phyloP scores from a whole-genome alignment of 768 basidiomycete species.

The Boletus eberwhitei region DNA sequence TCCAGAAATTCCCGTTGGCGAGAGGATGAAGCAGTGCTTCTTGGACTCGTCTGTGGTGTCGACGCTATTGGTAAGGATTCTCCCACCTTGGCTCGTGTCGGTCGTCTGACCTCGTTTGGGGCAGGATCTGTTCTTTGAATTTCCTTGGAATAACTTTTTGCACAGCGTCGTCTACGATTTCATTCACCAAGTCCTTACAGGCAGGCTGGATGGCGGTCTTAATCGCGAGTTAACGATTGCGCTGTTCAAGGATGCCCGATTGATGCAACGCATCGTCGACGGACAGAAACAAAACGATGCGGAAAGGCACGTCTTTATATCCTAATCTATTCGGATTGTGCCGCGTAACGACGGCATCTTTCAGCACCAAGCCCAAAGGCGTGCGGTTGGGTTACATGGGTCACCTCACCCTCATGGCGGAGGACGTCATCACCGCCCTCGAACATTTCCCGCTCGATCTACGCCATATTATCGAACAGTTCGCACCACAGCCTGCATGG shows the following conservation, averaged over 20 bases:
- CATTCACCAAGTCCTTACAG: slow-evolving; percentile 92
- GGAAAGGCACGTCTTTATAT: slow-evolving; percentile 53
- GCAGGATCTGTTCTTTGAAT: slow-evolving; percentile 93
- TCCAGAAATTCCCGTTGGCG: slow-evolving; percentile 60
- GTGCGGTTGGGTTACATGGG: slow-evolving; percentile 95
- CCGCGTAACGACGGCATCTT: slow-evolving; percentile 7
- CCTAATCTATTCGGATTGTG: background rate
- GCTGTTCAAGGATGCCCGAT: slow-evolving; percentile 79
- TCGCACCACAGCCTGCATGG: slow-evolving; percentile 80
- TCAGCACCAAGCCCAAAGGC: slow-evolving; percentile 68
- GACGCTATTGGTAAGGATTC: slow-evolving; percentile 66
- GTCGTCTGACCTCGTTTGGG: background rate
- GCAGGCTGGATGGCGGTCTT: slow-evolving; percentile 73
- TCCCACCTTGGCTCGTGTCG: background rate
- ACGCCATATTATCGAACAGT: slow-evolving; percentile 55
- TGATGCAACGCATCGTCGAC: slow-evolving; percentile 85
- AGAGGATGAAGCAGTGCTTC: slow-evolving; percentile 75
- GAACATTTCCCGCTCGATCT: slow-evolving; percentile 85
- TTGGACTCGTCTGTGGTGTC: slow-evolving; percentile 70
- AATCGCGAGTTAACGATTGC: slow-evolving; percentile 83
- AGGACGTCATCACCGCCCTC: slow-evolving; percentile 88
- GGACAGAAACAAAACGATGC: slow-evolving; percentile 78
- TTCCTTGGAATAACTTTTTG: slow-evolving; percentile 96
- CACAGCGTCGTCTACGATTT: slow-evolving; percentile 96
- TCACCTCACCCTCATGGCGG: slow-evolving; percentile 90